Evolutionary conservation across 2,329 filamentous ascomycete species (phyloP).

Genomic region (Madurella fahalii): DNA sequence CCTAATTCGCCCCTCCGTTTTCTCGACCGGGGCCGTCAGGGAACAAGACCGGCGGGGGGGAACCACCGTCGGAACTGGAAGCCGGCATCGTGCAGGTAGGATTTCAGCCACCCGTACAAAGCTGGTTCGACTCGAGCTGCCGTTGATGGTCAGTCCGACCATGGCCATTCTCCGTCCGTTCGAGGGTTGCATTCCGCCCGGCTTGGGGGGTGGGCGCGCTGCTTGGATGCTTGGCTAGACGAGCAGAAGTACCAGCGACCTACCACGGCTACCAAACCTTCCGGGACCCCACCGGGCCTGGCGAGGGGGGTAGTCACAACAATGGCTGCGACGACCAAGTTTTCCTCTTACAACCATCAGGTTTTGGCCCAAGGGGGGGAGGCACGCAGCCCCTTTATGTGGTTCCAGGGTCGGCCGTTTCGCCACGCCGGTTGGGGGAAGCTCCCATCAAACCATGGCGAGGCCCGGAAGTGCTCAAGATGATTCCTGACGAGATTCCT

Average conservation of each 20-base stretch:
- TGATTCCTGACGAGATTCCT: not conserved
- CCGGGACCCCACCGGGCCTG: not conserved
- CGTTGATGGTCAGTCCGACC: conserved; percentile 1
- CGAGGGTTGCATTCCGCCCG: conserved; percentile 20
- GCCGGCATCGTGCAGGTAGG: conserved; percentile 6
- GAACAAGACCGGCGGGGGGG: not conserved
- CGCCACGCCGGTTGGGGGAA: not conserved
- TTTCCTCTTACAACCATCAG: conserved; percentile 23
- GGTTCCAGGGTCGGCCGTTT: not conserved
- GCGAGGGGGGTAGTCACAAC: conserved; percentile 13
- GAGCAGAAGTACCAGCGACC: conserved; percentile 12
- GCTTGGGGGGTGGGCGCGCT: conserved; percentile 11
- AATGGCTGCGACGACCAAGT: conserved; percentile 5
- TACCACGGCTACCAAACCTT: not conserved
- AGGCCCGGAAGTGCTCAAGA: not conserved
- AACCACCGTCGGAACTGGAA: conserved; percentile 11
- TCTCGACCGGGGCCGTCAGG: not conserved
- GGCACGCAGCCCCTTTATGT: conserved; percentile 17
- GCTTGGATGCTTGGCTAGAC: not conserved
- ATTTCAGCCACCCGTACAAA: not conserved
- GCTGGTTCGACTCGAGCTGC: conserved; percentile 1
- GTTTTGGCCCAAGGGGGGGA: conserved; percentile 4
- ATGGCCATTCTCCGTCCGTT: not conserved
- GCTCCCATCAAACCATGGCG: not conserved
- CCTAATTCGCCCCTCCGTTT: not conserved